Evolutionary conservation across 345 rosid species (phyloP), one percentile per base, ranked within the genome.

Genomic region (Gossypioides kirkii): DNA sequence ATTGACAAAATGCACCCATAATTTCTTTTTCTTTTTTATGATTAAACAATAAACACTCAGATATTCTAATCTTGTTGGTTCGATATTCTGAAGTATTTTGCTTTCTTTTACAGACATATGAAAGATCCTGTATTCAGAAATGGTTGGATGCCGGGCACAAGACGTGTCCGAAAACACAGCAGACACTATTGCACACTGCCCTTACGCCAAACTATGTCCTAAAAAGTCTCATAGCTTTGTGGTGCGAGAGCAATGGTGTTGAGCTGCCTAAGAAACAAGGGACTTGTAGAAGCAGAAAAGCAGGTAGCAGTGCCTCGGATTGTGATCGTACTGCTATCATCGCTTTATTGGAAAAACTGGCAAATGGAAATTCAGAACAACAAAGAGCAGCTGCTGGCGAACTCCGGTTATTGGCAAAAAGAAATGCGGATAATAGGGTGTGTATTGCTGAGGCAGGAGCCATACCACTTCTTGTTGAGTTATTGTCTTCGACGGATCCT

Each of bases 361-460:
- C 74, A 46, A 84, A 81, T 64, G 98, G 91, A 53, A 74, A 82
- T 73, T 77, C 78, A 20, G 99, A 95, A 74, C 88, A 87, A 67
- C 91, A 95, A 81, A 86, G 99, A 82, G 97, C 97, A 20, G 96
- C 96, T 55, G 93, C 99, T 32, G 99, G 98, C 70, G 99, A 95
- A 79, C 90, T 95, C 56, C 89, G 99, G 74, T 77, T 95, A 75
- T 87, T 95, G 69, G 98, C 99, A 45, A 92, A 92, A 80, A 87
- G 97, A 77, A 95, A 95, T 77, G 96, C 92, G 0, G 98, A 92
- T 80, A 95, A 95, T 76, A 86, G 99, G 84, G 90, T 93, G 10
- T 91, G 98, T 74, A 90, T 95, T 6, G 99, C 98, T 0, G 96
- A 91, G 71, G 93, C 97, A 16, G 97, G 97, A 82, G 98, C 97